phyloP scores from a whole-genome alignment of 2,329 filamentous ascomycete genomes.

The Fragosphaeria purpurea region DNA sequence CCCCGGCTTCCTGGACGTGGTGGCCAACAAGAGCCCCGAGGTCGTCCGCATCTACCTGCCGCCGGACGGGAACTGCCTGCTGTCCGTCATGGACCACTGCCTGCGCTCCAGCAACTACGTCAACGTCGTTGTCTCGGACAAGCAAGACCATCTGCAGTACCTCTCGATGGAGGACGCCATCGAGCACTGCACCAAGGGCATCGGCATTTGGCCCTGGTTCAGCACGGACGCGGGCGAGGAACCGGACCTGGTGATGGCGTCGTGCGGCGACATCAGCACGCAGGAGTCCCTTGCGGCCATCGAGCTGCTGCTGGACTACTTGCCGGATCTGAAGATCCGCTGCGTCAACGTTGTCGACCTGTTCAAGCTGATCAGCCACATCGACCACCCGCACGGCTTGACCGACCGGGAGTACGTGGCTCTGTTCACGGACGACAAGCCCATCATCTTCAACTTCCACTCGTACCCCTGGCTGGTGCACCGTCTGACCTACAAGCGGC shows the following conservation, averaged over 20 bases:
- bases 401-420: slow-evolving; percentile 54
- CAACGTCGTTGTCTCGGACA: slow-evolving; percentile 71
- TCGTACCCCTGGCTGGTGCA: slow-evolving; percentile 74
- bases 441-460: slow-evolving; percentile 77
- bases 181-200: slow-evolving; percentile 67
- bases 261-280: slow-evolving; percentile 64
- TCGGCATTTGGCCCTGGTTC: slow-evolving; percentile 70
- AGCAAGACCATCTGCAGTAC: slow-evolving; percentile 69
- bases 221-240: slow-evolving; percentile 59
- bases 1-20: slow-evolving; percentile 68
- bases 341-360: slow-evolving; percentile 74
- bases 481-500: slow-evolving; percentile 65
- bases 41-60: slow-evolving; percentile 74
- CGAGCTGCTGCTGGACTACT: slow-evolving; percentile 59
- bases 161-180: slow-evolving; percentile 64
- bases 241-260: slow-evolving; percentile 67
- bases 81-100: slow-evolving; percentile 69
- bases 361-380: slow-evolving; percentile 64
- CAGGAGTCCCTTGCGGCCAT: slow-evolving; percentile 66
- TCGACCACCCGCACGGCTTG: slow-evolving; percentile 65
- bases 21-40: slow-evolving; percentile 71
- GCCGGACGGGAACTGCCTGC: slow-evolving; percentile 67
- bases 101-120: slow-evolving; percentile 66
- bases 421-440: slow-evolving; percentile 62
- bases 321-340: slow-evolving; percentile 64